phyloP scores from a whole-genome alignment of 2,329 filamentous ascomycete genomes.

The Hypoxylon sp. region DNA sequence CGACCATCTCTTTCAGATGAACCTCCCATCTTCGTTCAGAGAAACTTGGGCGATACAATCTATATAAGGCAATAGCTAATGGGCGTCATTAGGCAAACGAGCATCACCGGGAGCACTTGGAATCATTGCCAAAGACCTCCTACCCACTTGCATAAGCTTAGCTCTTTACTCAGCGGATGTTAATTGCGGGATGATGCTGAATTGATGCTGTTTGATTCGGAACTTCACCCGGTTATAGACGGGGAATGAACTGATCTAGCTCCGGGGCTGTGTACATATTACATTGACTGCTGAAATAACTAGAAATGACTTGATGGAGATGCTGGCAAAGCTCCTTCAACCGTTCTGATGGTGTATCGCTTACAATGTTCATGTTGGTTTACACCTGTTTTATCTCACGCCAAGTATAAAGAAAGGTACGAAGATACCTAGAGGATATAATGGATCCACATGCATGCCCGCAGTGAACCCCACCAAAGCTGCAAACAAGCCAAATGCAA shows the following conservation, averaged over 20 bases:
- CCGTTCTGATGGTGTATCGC: not conserved
- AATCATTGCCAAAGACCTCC: conserved; percentile 83
- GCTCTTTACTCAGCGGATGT: not conserved
- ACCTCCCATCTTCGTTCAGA: not conserved
- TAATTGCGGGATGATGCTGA: conserved; percentile 19
- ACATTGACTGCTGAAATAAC: conserved; percentile 43
- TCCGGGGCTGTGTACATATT: conserved; percentile 49
- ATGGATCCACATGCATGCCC: not conserved
- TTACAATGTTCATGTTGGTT: conserved; percentile 7
- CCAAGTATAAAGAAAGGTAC: conserved; percentile 10
- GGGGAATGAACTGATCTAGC: conserved; percentile 36
- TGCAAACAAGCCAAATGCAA: conserved; percentile 37
- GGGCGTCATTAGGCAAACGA: conserved; percentile 81
- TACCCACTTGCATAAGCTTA: conserved; percentile 77
- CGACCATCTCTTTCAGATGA: not conserved
- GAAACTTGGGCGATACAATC: not conserved
- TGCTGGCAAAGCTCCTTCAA: conserved; percentile 4
- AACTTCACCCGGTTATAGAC: conserved; percentile 20
- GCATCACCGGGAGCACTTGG: conserved; percentile 86
- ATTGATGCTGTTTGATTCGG: conserved; percentile 32
- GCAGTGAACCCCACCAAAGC: conserved; percentile 50
- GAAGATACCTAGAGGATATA: conserved; percentile 6
- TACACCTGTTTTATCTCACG: conserved; percentile 19
- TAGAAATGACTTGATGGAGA: conserved; percentile 39
- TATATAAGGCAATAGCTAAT: conserved; percentile 47